Percentiles rank a stretch among this genome's conserved stretches.
Evolutionary conservation across 2,329 filamentous ascomycete species (phyloP).

Genomic region (Elsinoe batatas): DNA sequence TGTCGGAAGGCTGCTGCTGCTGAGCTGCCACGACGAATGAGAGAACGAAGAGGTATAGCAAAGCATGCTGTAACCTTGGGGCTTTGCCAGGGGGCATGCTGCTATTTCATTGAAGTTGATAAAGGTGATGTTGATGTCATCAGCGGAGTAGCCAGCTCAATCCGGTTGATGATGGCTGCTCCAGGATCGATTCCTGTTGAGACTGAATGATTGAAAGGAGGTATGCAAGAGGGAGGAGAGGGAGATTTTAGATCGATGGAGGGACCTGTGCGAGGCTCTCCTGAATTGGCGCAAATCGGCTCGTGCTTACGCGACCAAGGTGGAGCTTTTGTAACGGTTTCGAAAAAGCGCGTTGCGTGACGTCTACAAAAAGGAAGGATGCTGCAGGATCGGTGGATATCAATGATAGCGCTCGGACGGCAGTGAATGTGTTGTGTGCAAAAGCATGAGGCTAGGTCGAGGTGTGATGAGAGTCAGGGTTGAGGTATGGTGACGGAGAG

Average conservation of each 20-base stretch:
- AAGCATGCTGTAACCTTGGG: slow-evolving; percentile 21
- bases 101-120: slow-evolving; percentile 10
- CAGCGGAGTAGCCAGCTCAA: slow-evolving; percentile 8
- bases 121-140: not conserved
- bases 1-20: slow-evolving; percentile 28
- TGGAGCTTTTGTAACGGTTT: slow-evolving; percentile 11
- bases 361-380: not conserved
- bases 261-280: slow-evolving; percentile 9
- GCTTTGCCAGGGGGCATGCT: slow-evolving; percentile 21
- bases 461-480: not conserved
- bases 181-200: not conserved
- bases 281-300: slow-evolving; percentile 13
- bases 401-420: not conserved
- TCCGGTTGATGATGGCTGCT: slow-evolving; percentile 1
- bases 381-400: not conserved
- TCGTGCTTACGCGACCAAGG: slow-evolving; percentile 14
- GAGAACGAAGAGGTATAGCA: slow-evolving; percentile 24
- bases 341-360: slow-evolving; percentile 6
- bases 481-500: not conserved
- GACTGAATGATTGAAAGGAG: not conserved
- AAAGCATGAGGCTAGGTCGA: not conserved
- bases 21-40: slow-evolving; percentile 27
- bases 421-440: not conserved
- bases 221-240: not conserved
- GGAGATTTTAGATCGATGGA: slow-evolving; percentile 9